phyloP scores from a whole-genome alignment of 2,329 filamentous ascomycete genomes.

The Sclerotinia subarctica region DNA sequence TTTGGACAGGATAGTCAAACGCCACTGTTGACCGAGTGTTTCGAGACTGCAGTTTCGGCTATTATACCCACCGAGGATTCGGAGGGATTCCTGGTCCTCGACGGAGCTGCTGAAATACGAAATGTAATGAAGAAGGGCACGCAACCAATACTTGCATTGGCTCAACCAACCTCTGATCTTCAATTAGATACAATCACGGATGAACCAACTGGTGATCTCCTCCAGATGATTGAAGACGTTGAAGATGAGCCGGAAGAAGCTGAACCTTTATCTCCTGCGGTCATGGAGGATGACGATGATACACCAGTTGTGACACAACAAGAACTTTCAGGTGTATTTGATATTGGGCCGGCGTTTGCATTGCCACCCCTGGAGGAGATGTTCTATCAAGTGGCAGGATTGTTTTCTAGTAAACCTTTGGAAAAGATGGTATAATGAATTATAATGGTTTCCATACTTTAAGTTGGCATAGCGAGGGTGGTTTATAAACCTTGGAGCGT shows the following conservation, averaged over 20 bases:
- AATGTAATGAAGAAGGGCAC: conserved; percentile 58
- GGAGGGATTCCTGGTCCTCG: conserved; percentile 72
- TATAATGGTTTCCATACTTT: conserved; percentile 19
- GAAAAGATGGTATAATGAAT: conserved; percentile 15
- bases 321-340: conserved; percentile 66
- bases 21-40: conserved; percentile 56
- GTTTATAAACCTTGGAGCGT: conserved; percentile 25
- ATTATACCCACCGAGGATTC: conserved; percentile 62
- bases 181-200: conserved; percentile 39
- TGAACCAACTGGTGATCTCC: conserved; percentile 27
- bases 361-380: conserved; percentile 70
- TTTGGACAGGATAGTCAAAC: conserved; percentile 61
- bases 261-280: conserved; percentile 35
- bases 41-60: conserved; percentile 59
- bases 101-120: conserved; percentile 72
- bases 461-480: conserved; percentile 24
- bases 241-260: conserved; percentile 38
- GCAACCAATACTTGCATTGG: conserved; percentile 50
- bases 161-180: conserved; percentile 51
- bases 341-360: conserved; percentile 64
- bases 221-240: conserved; percentile 33
- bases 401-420: conserved; percentile 59
- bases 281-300: conserved; percentile 50
- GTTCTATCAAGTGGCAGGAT: conserved; percentile 67
- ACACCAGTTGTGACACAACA: conserved; percentile 64